Evolutionary conservation across 768 basidiomycete species (phyloP), one percentile per base, ranked within the genome.

Genomic region (Trametopsis cervina): DNA sequence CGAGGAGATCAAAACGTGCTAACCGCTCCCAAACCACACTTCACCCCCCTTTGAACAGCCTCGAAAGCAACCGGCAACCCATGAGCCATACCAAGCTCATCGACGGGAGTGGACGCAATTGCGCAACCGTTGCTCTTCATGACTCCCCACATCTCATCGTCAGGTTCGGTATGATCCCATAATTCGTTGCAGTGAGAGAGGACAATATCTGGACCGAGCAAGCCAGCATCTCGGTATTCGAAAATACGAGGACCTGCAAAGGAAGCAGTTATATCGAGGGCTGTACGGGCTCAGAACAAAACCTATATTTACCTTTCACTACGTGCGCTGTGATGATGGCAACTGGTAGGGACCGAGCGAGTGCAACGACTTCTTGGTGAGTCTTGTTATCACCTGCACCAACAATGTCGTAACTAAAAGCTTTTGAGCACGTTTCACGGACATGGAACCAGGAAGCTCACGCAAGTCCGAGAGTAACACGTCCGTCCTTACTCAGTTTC

Each of bases 21-120:
- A 41, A 62, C 63, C 15, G 54, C 55, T 0, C 63, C 63, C 13
- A 65, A 50, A 6, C 63, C 61, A 24, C 58, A 61, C 42, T 57
- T 62, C 24, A 65, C 58, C 4, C 63, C 63, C 27, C 61, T 40
- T 36, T 51, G 43, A 25, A 63, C 57, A 10, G 60, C 60, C 17
- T 65, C 61, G 18, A 60, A 54, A 10, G 55, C 56, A 21, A 59
- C 53, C 2, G 62, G 62, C 27, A 61, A 56, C 10, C 63, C 63
- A 47, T 63, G 63, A 4, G 58, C 62, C 63, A 65, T 65, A 23
- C 62, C 62, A 20, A 65, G 55, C 56, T 65, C 63, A 27, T 63
- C 61, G 36, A 54, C 58, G 0, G 63, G 63, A 18, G 63, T 65
- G 20, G 61, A 52, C 0, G 58, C 58, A 36, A 65, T 57, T 6